These are phyloP conservation scores for Paraconiothyrium brasiliense DNA, from an alignment of 2,329 filamentous ascomycete species.

Conservation along the genomic window DNA sequence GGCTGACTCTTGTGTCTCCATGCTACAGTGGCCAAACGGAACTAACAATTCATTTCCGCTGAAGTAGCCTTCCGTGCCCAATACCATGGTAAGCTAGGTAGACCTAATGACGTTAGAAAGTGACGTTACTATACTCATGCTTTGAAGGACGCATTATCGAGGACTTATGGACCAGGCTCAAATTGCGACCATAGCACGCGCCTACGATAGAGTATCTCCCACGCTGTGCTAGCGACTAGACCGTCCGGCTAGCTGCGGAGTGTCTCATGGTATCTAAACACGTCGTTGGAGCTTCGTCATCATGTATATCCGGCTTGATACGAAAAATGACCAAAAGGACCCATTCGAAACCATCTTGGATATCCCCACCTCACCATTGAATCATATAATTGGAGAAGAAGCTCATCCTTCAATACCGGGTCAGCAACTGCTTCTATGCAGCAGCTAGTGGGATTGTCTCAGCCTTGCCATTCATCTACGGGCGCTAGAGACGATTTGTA, in stretches of 20 bases:
- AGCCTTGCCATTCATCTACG: conserved; percentile 16
- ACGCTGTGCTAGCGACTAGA: not conserved
- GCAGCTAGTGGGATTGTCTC: conserved; percentile 21
- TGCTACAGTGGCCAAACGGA: conserved; percentile 5
- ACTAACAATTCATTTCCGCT: not conserved
- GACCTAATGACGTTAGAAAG: not conserved
- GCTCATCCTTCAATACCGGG: conserved; percentile 21
- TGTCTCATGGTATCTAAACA: no score
- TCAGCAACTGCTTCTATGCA: conserved; percentile 14
- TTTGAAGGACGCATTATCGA: not conserved
- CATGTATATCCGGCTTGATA: not conserved
- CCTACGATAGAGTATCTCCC: not conserved
- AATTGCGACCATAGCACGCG: not conserved
- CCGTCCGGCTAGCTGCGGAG: not conserved
- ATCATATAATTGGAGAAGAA: not conserved
- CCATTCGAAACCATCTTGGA: not conserved
- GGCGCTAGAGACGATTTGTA: conserved; percentile 1
- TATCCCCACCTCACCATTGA: not conserved
- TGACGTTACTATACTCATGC: not conserved
- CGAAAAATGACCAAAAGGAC: not conserved
- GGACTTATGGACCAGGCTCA: not conserved
- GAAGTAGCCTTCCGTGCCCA: not conserved
- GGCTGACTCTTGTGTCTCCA: conserved; percentile 1
- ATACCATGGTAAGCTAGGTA: not conserved
- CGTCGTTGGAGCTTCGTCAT: no score